Base-by-base conservation (phyloP, 2,329 filamentous ascomycete species). In the Xylariaceae sp. region DNA sequence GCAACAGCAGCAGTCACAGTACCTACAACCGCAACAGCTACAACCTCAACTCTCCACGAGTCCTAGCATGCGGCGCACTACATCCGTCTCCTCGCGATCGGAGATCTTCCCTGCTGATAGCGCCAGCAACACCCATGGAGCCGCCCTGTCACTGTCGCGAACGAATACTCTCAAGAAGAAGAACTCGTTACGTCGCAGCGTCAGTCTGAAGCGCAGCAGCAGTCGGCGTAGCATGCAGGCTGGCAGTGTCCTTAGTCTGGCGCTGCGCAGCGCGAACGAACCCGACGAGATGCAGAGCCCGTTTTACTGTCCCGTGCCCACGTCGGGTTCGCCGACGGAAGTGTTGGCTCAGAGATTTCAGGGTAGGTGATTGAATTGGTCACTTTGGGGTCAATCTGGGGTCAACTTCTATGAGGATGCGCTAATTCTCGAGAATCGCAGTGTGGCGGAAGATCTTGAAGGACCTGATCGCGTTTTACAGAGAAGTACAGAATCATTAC, bases 391-490 rank as follows among this genome's bases (percentile, higher is more conserved):
- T 30, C 23, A 30, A 30, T 30, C 17, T 30, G 4, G 23, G 23
- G 23, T 30, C 23, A 30, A 30, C 30, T 51, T 37, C n/a, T 44
- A 6, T 57, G 37, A 17, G 9, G 41, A 51, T 39, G 45, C 55
- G 35, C 57, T 63, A 50, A 60, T 41, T 35, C 4, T 34, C 11
- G 2, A 3, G 48, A 18, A 10, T 55, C 57, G 57, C 67, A 95
- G 92, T 89, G 55, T 99, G 94, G 94, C 86, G 94, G 68, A 96
- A 96, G 77, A 83, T 97, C 11, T 82, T 99, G 56, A 97, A 97
- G 73, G 92, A 97, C 66, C 81, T 97, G 50, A 96, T 97, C 65
- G 79, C 89, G 58, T 97, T 96, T 73, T 97, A 97, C 73, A 87
- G 90, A 68, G 94, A 97, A 73, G 86, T 97, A 51, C 91, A 96